Evolutionary conservation across 2,329 filamentous ascomycete genomes (phyloP), one percentile per base, ranked within the genome.

Genomic region (Ophiostoma sp.): DNA sequence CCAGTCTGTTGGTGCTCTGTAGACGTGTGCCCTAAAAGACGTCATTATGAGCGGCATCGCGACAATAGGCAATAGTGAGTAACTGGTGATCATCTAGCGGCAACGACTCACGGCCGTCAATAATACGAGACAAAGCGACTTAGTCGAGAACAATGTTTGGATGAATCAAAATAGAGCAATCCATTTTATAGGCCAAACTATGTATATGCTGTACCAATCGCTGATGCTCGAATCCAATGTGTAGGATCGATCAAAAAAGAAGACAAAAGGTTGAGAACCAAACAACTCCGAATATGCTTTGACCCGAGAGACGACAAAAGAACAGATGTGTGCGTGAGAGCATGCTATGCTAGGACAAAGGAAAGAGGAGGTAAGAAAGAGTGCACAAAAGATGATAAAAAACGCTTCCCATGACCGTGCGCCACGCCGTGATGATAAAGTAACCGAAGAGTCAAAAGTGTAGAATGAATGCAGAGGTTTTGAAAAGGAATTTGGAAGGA

Each of bases 381-480:
- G 38, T 7, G 42, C 64, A 36, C 27, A 27, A 27, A 55, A 3
- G 45, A 14, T 36, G 49, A 9, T 3, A 66, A 14, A 44, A 36
- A 64, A 58, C 16, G 67, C 27, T 11, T 44, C 67, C 44, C 58
- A 68, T 52, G 67, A 47, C 67, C 67, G 40, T 66, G 58, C 67
- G 67, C 67, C 67, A 45, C 45, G 67, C 67, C 60, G n/a, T 38
- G 42, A 58, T 63, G 16, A 38, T 42, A 62, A 11, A 55, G 64
- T 44, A 36, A 16, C 36, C 27, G 27, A 27, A 27, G 27, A 27
- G 27, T 27, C 27, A 27, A 27, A 27, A 27, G 27, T 27, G 2
- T 27, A 27, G 27, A 27, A 27, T 27, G 27, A 27, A 27, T 27
- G 27, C 27, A 27, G 27, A 27, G 27, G 27, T 27, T 27, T 27